Evolutionary conservation across 2,329 filamentous ascomycete species (phyloP).

Genomic region (Pleoardoris graminearum): DNA sequence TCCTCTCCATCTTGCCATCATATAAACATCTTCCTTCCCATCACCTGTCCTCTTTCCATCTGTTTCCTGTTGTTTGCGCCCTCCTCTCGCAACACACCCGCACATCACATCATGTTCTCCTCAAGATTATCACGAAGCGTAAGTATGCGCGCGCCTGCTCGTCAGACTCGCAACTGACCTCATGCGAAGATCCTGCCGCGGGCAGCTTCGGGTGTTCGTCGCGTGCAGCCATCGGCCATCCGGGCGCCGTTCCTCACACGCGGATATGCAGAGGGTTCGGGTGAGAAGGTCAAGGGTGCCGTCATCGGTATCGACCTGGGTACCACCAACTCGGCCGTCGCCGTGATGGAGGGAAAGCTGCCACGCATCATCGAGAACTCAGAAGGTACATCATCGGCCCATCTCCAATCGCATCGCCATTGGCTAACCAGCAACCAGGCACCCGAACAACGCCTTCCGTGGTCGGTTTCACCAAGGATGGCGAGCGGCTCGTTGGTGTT

Average conservation of each 20-base stretch:
- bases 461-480: constrained; percentile 92
- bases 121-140: constrained; percentile 49
- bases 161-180: constrained; percentile 27
- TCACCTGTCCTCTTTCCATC: constrained; percentile 18
- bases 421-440: constrained; percentile 55
- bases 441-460: constrained; percentile 91
- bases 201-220: constrained; percentile 69
- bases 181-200: constrained; percentile 65
- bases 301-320: constrained; percentile 99
- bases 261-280: constrained; percentile 71
- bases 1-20: constrained; percentile 31
- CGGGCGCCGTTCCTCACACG: constrained; percentile 74
- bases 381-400: constrained; percentile 66
- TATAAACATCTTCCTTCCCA: constrained; percentile 27
- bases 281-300: constrained; percentile 85
- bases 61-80: constrained; percentile 32
- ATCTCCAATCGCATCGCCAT: constrained; percentile 7
- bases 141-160: constrained; percentile 24
- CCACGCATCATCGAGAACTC: constrained; percentile 98
- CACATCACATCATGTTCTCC: constrained; percentile 44
- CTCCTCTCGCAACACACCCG: constrained; percentile 33
- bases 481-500: constrained; percentile 94
- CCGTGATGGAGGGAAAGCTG: constrained; percentile 94
- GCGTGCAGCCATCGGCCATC: constrained; percentile 62
- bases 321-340: constrained; percentile 97